Evolutionary conservation across 2,329 filamentous ascomycete species (phyloP), one percentile per base, ranked within the genome.

Genomic region (Elsinoe necatrix): DNA sequence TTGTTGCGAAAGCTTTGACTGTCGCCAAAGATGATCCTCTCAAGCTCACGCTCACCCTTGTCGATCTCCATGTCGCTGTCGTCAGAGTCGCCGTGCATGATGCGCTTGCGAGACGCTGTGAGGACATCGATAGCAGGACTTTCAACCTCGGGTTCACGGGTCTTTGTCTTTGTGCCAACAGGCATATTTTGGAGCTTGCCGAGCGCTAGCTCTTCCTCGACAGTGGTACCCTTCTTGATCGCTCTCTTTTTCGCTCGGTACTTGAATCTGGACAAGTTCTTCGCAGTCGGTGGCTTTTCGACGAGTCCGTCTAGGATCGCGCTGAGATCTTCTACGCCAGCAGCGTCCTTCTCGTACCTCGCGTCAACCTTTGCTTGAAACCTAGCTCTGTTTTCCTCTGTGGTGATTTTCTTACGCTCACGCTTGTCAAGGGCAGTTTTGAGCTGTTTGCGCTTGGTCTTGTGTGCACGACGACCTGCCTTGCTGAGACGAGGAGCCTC

Each of bases 21-120:
- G 72, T 95, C 87, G 56, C 93, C 93, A 60, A 98, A 87, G 2
- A 98, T 87, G 60, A 96, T 75, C 62, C 84, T 82, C 74, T 59
- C 59, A 25, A 96, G 81, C 68, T 92, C 89, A 66, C 86, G 83
- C 69, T 96, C 91, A 54, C 87, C 84, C 14, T 83, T 83, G 68
- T 95, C 89, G 68, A 92, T 93, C 29, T 61, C 54, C 29, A 56
- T 48, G 18, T 47, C 54, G 42, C 54, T 56, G 42, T 56, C 54
- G 25, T 56, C 54, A 25, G 39, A 23, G 16, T 47, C 54, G 18
- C 29, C 48, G 2, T 25, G 16, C 48, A 37, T 52, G 20, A 39
- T 52, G 20, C 48, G 48, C 48, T 37, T 52, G 14, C 34, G 29
- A 23, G 48, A 29, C 8, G 48, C 48, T 2, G 29, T 35, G n/a